Base-by-base conservation (phyloP, 805 yeast species). In the Ogataea dorogensis region DNA sequence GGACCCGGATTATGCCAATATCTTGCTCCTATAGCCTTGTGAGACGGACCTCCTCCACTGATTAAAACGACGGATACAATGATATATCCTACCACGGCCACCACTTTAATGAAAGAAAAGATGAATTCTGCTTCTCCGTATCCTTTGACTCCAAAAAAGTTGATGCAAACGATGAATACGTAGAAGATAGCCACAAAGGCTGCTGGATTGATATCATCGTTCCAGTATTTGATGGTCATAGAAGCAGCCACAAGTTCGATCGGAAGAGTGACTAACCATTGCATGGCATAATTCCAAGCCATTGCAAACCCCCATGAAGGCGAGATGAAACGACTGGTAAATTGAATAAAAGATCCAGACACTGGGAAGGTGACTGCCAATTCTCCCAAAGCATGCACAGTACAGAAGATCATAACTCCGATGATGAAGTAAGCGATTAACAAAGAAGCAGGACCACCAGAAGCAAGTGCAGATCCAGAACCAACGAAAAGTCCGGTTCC, bases 401-500 rank as follows among this genome's bases (percentile, higher is more conserved):
- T 73, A 44, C 67, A 61, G 59, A 67, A 77, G 40, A 78, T 70
- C 66, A 78, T 68, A 15, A 71, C 50, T 49, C 81, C 81, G 15
- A 73, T 66, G 32, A 77, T 61, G 12, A 59, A 49, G 65, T 78
- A 71, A 39, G 71, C 79, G 20, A 78, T 72, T 29, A 79, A 69
- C 24, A 79, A 57, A 17, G 78, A 70, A 7, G 79, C 81, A 8
- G 88, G 87, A n/a, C 88, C 87, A 50, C 83, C 81, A 17, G 66
- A 58, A 11, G 69, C 47, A 31, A 81, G 59, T 1, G 82, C 70
- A 10, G 69, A 58, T 40, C 82, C 81, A 4, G 85, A 73, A 46
- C 84, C 84, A 14, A 84, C 79, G 38, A 84, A 75, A 32, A 84
- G 66, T 43, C 88, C 91, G 5, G 87, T 79, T 41, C 91, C 93